Base-by-base conservation (phyloP, 768 basidiomycete species). In the Mycena metata region DNA sequence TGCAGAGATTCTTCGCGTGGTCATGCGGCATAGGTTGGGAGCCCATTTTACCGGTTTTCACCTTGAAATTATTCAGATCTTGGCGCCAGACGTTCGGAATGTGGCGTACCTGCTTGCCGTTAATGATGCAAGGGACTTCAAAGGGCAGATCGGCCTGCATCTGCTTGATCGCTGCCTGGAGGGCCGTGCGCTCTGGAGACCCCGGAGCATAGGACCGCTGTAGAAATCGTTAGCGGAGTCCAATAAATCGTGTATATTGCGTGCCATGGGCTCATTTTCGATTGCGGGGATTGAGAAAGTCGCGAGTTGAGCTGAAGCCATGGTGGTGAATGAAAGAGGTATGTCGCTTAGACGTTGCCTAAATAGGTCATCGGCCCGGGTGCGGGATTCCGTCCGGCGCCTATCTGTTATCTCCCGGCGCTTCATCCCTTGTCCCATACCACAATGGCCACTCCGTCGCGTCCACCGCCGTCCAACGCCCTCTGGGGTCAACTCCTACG, bases 251-350 rank as follows among this genome's bases (percentile, higher is more conserved):
- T 17, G 45, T 50, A 42, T 47, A 63, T 35, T 11, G 77, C 84
- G 74, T 73, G 95, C 95, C 93, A 98, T 92, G 46, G 95, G 93
- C 81, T 99, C 98, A 90, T 99, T 99, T 63, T 92, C 87, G 76
- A 96, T 84, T 24, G 80, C 83, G 23, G 97, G 97, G 64, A 95
- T 88, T 77, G 91, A 92, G 90, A 96, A 98, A 5, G 88, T 73
- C 21, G 94, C 96, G 52, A 97, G 90, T 75, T 93, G 92, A 52
- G 93, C 89, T 62, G 85, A 86, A 46, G 88, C 76, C 91, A 91
- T 92, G 76, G 74, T 83, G 75, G 76, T 75, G 72, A 67, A 51
- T 49, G 39, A 23, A 39, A 51, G 42, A 56, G 30, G 4, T 42
- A 19, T 2, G 13, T 49, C 49, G 54, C 35, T 41, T 39, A 43